Evolutionary conservation across 2,329 filamentous ascomycete species (phyloP).

Genomic region (Claviceps cyperi): DNA sequence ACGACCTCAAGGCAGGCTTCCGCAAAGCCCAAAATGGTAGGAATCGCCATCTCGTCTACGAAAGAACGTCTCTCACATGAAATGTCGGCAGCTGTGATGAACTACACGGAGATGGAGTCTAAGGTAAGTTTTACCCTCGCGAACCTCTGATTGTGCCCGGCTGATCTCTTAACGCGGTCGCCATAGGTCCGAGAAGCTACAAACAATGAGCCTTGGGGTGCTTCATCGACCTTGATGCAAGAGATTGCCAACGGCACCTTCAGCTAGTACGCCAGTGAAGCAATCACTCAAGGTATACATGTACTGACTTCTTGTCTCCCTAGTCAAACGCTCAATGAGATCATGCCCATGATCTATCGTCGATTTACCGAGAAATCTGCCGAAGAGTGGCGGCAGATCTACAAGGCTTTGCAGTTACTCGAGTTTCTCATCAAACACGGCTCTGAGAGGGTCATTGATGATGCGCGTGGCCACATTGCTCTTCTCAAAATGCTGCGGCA

Average conservation of each 20-base stretch:
- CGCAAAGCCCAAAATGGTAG: conserved; percentile 94
- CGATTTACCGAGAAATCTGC: conserved; percentile 96
- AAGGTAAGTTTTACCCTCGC: conserved; percentile 29
- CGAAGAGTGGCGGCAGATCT: conserved; percentile 98
- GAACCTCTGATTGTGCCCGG: not conserved
- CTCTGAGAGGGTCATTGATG: conserved; percentile 92
- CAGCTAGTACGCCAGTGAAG: conserved; percentile 62
- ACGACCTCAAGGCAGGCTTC: conserved; percentile 89
- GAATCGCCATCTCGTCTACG: conserved; percentile 3
- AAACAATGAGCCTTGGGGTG: conserved; percentile 97
- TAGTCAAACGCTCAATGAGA: conserved; percentile 93
- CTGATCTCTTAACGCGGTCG: conserved; percentile 5
- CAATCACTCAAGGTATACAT: not conserved
- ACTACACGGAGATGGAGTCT: conserved; percentile 87
- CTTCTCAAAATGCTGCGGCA: conserved; percentile 96
- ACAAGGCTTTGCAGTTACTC: conserved; percentile 92
- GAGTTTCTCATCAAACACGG: conserved; percentile 98
- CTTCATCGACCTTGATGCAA: conserved; percentile 75
- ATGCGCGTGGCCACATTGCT: conserved; percentile 87
- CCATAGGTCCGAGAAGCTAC: conserved; percentile 83
- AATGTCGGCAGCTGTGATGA: conserved; percentile 68
- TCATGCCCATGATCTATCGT: conserved; percentile 99
- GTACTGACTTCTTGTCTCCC: not conserved
- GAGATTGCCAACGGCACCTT: conserved; percentile 97
- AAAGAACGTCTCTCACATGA: conserved; percentile 13